Percentiles rank a stretch among this genome's conserved stretches.
Evolutionary conservation across 495 filamentous ascomycete species (phyloP).

Genomic region (Clohesyomyces aquaticus): DNA sequence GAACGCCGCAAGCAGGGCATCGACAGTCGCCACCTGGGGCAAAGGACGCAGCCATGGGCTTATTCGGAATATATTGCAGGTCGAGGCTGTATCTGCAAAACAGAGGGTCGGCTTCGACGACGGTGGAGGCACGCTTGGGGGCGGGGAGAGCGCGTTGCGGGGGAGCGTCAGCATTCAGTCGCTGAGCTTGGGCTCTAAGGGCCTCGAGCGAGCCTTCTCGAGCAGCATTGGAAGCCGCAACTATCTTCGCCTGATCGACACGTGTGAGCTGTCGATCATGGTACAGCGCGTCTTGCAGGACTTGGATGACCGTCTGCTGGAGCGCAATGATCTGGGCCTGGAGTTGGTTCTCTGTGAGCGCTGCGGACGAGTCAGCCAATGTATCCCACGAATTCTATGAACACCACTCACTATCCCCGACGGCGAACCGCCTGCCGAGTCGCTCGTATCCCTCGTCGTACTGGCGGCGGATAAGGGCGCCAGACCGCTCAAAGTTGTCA

Average conservation of each 20-base stretch:
- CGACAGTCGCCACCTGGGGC: conserved; percentile 35
- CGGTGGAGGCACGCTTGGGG: conserved; percentile 16
- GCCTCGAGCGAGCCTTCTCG: conserved; percentile 43
- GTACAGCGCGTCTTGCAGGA: conserved; percentile 45
- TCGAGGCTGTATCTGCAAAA: conserved; percentile 44
- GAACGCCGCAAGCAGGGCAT: conserved; percentile 37
- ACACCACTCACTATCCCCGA: conserved; percentile 39
- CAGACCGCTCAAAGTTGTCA: conserved; percentile 28
- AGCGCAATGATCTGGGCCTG: conserved; percentile 45
- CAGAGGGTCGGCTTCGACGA: conserved; percentile 28
- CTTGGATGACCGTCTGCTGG: conserved; percentile 46
- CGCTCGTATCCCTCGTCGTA: conserved; percentile 41
- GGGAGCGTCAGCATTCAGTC: conserved; percentile 23
- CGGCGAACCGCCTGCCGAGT: conserved; percentile 41
- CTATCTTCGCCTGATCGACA: conserved; percentile 40
- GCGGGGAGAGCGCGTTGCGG: conserved; percentile 21
- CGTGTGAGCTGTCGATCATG: conserved; percentile 38
- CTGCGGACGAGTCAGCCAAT: conserved; percentile 25
- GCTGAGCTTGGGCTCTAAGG: conserved; percentile 36
- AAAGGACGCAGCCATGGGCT: conserved; percentile 37
- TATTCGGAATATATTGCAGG: conserved; percentile 37
- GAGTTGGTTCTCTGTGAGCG: conserved; percentile 44
- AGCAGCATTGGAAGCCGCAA: conserved; percentile 40
- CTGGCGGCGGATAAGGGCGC: conserved; percentile 39
- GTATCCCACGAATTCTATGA: background rate